Evolutionary conservation across 805 yeast species (phyloP).

Genomic region (Cyberlindnera suaveolens): DNA sequence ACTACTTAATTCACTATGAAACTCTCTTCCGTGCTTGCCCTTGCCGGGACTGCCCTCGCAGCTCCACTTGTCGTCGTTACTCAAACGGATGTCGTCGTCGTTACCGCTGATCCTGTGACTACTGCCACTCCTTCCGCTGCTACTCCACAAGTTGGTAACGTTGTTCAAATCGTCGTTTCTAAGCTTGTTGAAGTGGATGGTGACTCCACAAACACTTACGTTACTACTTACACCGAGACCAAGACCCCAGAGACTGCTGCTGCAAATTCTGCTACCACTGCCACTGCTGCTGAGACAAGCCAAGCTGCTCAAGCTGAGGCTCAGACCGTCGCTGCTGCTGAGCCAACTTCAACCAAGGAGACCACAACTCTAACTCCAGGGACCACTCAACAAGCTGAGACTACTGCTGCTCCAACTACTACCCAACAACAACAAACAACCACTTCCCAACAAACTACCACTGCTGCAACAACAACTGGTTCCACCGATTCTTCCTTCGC

Average conservation of each 20-base stretch:
- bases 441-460: constrained; percentile 8
- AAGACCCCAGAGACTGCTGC: constrained; percentile 5
- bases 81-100: constrained; percentile 21
- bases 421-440: constrained; percentile 5
- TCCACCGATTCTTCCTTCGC: constrained; percentile 29
- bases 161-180: constrained; percentile 21
- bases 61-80: constrained; percentile 24
- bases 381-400: constrained; percentile 10
- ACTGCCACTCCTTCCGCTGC: constrained; percentile 13
- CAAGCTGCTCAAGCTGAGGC: constrained; percentile 6
- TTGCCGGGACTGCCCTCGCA: constrained; percentile 21
- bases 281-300: background rate
- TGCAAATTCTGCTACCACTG: constrained; percentile 11
- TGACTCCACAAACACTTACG: constrained; percentile 17
- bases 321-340: constrained; percentile 15
- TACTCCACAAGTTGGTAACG: constrained; percentile 19
- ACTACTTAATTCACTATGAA: constrained; percentile 12
- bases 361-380: constrained; percentile 5
- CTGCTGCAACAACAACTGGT: constrained; percentile 17
- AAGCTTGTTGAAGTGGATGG: constrained; percentile 18
- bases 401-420: constrained; percentile 16
- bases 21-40: constrained; percentile 18
- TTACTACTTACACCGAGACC: constrained; percentile 19
- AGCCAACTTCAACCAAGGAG: constrained; percentile 9
- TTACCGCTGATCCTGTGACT: constrained; percentile 19